phyloP scores from a whole-genome alignment of 2,329 filamentous ascomycete genomes.

The Claviceps sorghi region DNA sequence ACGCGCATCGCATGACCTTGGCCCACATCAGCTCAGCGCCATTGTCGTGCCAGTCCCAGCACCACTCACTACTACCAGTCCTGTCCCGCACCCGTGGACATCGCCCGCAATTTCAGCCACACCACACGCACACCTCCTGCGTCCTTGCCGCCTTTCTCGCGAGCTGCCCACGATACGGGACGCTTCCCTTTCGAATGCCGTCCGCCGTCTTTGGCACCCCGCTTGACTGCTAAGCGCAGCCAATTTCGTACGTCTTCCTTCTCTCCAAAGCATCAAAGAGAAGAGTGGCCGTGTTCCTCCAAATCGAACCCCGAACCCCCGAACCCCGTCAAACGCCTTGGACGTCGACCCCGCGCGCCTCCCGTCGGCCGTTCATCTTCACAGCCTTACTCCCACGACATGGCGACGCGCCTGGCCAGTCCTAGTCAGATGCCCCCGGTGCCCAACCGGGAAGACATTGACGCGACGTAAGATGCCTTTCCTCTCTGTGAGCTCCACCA shows the following conservation, averaged over 20 bases:
- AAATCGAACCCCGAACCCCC: not conserved
- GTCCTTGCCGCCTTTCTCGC: not conserved
- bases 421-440: conserved; percentile 37
- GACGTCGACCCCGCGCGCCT: conserved; percentile 5
- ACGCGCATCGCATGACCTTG: not conserved
- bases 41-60: no score
- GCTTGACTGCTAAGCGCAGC: not conserved
- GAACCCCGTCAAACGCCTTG: not conserved
- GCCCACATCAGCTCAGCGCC: no score
- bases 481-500: not conserved
- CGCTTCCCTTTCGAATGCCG: not conserved
- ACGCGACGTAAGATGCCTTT: conserved; percentile 27
- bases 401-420: conserved; percentile 22
- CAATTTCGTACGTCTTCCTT: not conserved
- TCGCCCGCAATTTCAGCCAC: not conserved
- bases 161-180: not conserved
- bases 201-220: not conserved
- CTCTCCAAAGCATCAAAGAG: not conserved
- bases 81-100: no score
- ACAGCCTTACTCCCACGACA: conserved; percentile 5
- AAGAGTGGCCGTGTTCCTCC: not conserved
- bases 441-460: conserved; percentile 47
- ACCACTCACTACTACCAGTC: no score
- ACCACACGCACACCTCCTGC: not conserved
- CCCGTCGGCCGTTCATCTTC: not conserved